A percentile compares a stretch with the other conserved stretches of the same genome.
phyloP scores from a whole-genome alignment of 164 flowering plant genomes.

The Saururus chinensis region DNA sequence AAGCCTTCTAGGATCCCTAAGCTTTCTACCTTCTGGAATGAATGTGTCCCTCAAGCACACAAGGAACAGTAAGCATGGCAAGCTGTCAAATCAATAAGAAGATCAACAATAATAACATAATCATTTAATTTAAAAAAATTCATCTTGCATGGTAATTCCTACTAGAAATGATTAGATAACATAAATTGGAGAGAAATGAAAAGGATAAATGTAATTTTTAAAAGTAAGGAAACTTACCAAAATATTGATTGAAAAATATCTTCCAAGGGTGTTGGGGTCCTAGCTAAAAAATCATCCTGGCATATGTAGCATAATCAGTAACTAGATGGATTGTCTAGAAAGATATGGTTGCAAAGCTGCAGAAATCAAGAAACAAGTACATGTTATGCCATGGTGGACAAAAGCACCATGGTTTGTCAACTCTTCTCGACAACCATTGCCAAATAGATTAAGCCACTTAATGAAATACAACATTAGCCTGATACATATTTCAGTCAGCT shows the following conservation, averaged over 20 bases:
- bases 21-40: slow-evolving; percentile 77
- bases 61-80: slow-evolving; percentile 82
- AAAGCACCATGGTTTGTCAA: too few species aligned
- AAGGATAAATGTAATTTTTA: too few species aligned
- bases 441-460: too few species aligned
- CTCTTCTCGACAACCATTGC: too few species aligned
- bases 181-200: not conserved
- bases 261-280: slow-evolving; percentile 89
- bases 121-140: not conserved
- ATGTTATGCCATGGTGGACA: not conserved
- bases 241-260: slow-evolving; percentile 79
- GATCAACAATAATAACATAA: slow-evolving; percentile 22
- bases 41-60: slow-evolving; percentile 92
- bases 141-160: not conserved
- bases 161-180: not conserved
- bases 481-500: too few species aligned
- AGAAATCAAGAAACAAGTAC: not conserved
- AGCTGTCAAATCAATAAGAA: slow-evolving; percentile 72
- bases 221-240: slow-evolving; percentile 40
- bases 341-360: not conserved
- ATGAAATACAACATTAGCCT: too few species aligned
- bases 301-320: slow-evolving; percentile 4
- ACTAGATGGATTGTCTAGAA: not conserved
- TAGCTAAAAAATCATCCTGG: slow-evolving; percentile 96
- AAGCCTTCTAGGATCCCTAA: slow-evolving; percentile 83